Conservation (phyloP, 2,329 filamentous ascomycete species). For the Fusarium euwallaceae region DNA sequence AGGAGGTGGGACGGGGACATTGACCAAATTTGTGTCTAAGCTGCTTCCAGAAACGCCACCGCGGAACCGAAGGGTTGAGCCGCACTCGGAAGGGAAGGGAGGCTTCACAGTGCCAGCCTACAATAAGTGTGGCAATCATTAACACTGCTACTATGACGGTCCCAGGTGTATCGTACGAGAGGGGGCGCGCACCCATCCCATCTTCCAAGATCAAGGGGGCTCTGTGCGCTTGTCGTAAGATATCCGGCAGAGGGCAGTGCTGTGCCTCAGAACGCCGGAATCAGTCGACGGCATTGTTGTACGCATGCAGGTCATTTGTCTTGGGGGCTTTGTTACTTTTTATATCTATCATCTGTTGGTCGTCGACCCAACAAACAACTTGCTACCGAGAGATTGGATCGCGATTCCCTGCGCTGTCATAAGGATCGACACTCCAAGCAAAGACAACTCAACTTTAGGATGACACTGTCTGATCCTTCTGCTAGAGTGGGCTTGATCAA, state of each 20-base stretch:
- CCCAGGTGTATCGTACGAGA: neutral
- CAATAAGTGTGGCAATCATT: neutral
- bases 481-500: no score
- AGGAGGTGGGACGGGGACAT: neutral
- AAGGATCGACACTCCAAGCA: neutral
- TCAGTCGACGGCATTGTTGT: neutral
- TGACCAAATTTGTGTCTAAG: neutral
- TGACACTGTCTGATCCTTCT: neutral
- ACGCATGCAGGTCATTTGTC: neutral
- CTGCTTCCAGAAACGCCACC: slow-evolving; percentile 6
- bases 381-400: neutral
- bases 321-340: neutral
- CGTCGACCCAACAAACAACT: neutral
- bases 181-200: neutral
- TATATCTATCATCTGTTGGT: neutral
- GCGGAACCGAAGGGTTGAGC: neutral
- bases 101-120: neutral
- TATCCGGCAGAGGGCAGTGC: neutral
- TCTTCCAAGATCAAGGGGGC: neutral
- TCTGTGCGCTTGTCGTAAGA: neutral
- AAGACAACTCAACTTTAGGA: neutral
- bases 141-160: slow-evolving; percentile 15
- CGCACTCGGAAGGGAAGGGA: neutral
- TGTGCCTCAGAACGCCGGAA: neutral
- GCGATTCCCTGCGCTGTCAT: neutral